Evolutionary conservation across 2,329 filamentous ascomycete species (phyloP), one percentile per base, ranked within the genome.

Genomic region (Ophiostoma ips): DNA sequence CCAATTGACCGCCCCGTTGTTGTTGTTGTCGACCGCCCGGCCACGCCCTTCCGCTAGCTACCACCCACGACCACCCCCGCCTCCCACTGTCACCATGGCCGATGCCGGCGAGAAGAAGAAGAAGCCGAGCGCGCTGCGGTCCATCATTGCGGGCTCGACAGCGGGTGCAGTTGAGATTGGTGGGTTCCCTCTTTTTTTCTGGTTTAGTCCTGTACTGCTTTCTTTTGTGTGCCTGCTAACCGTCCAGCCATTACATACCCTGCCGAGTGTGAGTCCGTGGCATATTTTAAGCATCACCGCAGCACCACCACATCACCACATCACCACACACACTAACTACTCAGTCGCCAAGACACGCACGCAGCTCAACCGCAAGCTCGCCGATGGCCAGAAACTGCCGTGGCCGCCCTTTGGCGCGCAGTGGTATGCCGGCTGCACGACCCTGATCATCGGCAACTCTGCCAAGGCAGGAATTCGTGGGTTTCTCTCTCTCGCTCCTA

Each of bases 371-470:
- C 80, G 83, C 58, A 79, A 82, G 59, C 73, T 96, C 60, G 73
- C 84, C 46, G 81, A 84, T 50, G 83, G 82, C 44, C 73, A 94
- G 71, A 95, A 94, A 71, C 76, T 95, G 30, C 88, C 90, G 49
- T 95, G 87, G 85, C 92, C 92, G 40, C 86, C 87, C 11, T 96
- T 96, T 61, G 92, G 92, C 46, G 73, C 69, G 59, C 87, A 94
- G 66, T 98, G 92, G 92, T 98, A 98, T 66, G 90, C 92, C 12
- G 92, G 92, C 35, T 98, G 92, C 70, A 96, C 92, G 44, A 96
- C 92, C 28, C 70, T 95, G 63, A 94, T 98, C 53, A 87, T 96
- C 58, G 92, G 92, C 54, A 98, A 98, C 69, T 94, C 88, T 49
- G 75, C 92, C 63, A 98, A 98, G 71, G 92, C 92, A 35, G 92